Conservation (phyloP, 208 protist species). For the Trichomonas tenax region DNA sequence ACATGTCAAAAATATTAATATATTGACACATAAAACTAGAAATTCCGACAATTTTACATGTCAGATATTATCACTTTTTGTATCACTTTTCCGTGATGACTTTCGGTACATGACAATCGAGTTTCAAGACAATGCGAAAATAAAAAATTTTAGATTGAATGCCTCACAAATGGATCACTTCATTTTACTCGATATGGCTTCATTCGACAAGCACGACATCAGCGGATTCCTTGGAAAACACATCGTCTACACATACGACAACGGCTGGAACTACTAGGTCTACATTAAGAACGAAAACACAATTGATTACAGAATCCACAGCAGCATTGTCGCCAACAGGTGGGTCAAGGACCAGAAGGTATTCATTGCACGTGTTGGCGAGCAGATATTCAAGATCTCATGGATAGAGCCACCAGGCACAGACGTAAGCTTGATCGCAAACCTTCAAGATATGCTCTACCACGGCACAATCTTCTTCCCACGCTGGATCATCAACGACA, state of each 20-base stretch:
- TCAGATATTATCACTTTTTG: no score
- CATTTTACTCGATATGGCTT: background rate
- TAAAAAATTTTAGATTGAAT: no score
- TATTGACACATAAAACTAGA: no score
- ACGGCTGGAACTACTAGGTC: background rate
- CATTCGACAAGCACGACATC: background rate
- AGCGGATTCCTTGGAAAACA: background rate
- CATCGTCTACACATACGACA: background rate
- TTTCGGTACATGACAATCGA: no score
- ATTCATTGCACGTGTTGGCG: background rate
- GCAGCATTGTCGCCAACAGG: background rate
- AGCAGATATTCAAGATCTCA: background rate
- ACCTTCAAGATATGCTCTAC: background rate
- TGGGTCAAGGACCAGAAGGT: background rate
- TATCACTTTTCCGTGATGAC: no score
- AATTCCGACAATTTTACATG: no score
- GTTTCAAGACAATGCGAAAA: no score
- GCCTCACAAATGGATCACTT: background rate
- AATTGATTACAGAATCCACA: background rate
- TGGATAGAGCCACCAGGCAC: background rate
- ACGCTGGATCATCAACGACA: background rate
- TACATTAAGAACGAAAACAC: background rate
- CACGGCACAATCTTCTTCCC: slow-evolving; percentile 11
- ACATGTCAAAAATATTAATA: no score
- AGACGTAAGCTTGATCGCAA: background rate